Evolutionary conservation across 306 rosid species (phyloP).

Genomic region (Trichosanthes truncata): DNA sequence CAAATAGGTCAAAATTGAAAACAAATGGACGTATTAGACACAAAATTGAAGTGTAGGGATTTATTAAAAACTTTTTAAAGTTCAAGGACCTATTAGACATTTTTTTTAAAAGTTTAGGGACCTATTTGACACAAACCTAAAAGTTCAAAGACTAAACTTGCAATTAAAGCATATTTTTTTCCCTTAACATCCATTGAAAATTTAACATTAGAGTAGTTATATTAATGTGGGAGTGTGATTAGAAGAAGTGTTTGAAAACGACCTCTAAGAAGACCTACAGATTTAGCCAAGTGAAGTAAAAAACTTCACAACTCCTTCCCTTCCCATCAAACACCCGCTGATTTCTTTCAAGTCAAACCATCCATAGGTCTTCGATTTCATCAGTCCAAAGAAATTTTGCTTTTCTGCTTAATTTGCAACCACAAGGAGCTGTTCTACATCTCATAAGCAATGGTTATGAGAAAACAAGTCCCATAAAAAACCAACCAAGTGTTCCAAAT

Average conservation of each 20-base stretch:
- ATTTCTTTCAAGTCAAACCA: background rate
- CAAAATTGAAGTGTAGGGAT: no score
- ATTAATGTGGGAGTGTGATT: background rate
- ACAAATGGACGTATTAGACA: no score
- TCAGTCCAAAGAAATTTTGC: background rate
- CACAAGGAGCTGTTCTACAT: background rate
- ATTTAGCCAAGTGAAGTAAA: background rate
- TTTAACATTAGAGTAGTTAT: background rate
- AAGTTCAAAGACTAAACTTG: no score
- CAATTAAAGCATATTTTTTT: no score
- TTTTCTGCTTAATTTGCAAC: background rate
- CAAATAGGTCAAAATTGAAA: no score
- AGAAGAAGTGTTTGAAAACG: background rate
- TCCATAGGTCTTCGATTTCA: background rate
- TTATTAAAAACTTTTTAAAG: no score
- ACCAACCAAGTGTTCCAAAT: background rate
- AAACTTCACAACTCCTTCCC: background rate
- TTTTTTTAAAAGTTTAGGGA: no score
- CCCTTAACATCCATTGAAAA: background rate
- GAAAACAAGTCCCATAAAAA: no score
- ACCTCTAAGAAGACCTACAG: background rate
- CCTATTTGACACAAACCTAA: no score
- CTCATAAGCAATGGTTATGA: no score
- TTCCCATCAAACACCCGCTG: background rate
- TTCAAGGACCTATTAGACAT: no score